A percentile compares a stretch with the other conserved stretches of the same genome.
Conservation (phyloP, 805 yeast genomes). For the Spencermartinsiella europaea region DNA sequence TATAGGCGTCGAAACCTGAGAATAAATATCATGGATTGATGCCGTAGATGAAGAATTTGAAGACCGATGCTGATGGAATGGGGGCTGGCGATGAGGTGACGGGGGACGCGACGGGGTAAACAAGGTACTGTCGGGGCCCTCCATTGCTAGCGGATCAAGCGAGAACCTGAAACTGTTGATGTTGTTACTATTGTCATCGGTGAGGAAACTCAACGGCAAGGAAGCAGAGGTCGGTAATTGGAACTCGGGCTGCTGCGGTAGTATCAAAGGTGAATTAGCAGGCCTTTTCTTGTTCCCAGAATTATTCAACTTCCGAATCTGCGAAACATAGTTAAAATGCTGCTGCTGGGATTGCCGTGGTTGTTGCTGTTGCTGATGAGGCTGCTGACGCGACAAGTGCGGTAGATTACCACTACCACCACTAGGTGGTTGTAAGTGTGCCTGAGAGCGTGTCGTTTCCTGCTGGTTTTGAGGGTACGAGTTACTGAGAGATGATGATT, state of each 20-base stretch:
- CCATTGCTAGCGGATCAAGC: constrained; percentile 46
- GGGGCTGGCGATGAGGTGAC: neutral
- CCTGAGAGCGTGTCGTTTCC: neutral
- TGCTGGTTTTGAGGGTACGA: neutral
- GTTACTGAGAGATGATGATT: neutral
- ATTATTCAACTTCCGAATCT: constrained; percentile 54
- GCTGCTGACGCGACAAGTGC: neutral
- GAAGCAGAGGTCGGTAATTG: neutral
- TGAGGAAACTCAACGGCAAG: neutral
- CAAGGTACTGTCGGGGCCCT: constrained; percentile 35
- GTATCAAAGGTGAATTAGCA: constrained; percentile 15
- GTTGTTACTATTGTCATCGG: neutral
- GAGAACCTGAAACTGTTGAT: constrained; percentile 36
- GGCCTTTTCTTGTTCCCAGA: constrained; percentile 21
- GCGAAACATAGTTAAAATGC: constrained; percentile 63
- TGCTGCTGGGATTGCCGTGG: constrained; percentile 36
- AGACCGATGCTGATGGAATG: neutral
- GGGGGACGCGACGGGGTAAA: constrained; percentile 14
- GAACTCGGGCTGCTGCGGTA: constrained; percentile 2
- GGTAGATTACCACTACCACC: neutral
- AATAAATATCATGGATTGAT: constrained; percentile 12
- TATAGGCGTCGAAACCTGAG: constrained; percentile 3
- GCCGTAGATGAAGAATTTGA: constrained; percentile 7
- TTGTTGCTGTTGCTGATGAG: constrained; percentile 35
- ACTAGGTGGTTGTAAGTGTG: neutral